Base-by-base conservation (phyloP, 371 early-diverging fungal genomes). In the Apophysomyces variabilis region DNA sequence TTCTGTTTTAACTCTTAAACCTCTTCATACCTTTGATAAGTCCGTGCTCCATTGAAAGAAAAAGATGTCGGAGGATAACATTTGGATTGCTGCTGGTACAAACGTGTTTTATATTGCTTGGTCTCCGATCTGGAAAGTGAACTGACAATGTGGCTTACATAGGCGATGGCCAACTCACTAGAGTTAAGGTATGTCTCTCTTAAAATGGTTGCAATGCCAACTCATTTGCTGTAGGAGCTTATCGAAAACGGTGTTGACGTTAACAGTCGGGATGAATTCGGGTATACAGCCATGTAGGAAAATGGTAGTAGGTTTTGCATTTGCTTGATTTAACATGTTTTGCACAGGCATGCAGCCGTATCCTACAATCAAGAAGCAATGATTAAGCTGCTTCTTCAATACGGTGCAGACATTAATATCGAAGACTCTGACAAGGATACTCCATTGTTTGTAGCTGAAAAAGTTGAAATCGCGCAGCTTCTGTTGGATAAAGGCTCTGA, bases 371-470 rank as follows among this genome's bases (percentile, higher is more conserved):
- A 89, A 70, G 65, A 71, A 13, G 86, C 86, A 9, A 67, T 90
- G 57, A 74, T 88, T 38, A 73, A 80, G 59, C 85, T 83, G 54
- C 72, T 92, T 12, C 61, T 89, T 26, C 66, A 71, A 16, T 74
- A 79, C 37, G 75, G 76, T 14, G 92, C 87, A 46, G 72, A 92
- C 61, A 80, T 92, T 39, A 85, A 92, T 69, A 75, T 94, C 35
- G 76, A 78, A 56, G 96, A 95, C 70, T 66, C 77, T 26, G 96
- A 96, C 38, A 90, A 92, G 61, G 95, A 95, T 66, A 93, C 96
- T 18, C 94, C 95, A 11, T 79, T 96, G 39, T 93, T 90, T 68
- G 87, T 90, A n/a, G 88, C 88, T 61, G 95, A 95, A 65, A 86
- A 89, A 45, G 83, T 83, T 4, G 89, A 84, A n/a, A 87, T 89